Percentiles rank a stretch among this genome's conserved stretches.
phyloP scores from a whole-genome alignment of 441 rosid species.

The Eutrema salsugineum region DNA sequence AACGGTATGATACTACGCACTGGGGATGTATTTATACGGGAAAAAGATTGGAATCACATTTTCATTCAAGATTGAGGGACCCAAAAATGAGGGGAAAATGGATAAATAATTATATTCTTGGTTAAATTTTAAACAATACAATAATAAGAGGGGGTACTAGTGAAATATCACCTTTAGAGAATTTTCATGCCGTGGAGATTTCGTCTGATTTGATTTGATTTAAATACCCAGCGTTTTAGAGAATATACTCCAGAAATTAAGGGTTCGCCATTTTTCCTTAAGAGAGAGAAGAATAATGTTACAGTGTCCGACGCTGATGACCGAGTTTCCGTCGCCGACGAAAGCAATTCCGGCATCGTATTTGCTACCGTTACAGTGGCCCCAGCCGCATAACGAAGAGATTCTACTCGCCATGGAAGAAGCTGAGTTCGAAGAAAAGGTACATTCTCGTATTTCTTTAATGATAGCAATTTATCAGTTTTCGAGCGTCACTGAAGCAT shows the following conservation, averaged over 20 bases:
- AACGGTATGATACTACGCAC: too few relatives aligned
- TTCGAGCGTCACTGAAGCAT: not conserved
- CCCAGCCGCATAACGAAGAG: slow-evolving; percentile 58
- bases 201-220: too few relatives aligned
- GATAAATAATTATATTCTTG: too few relatives aligned
- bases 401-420: slow-evolving; percentile 77
- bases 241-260: too few relatives aligned
- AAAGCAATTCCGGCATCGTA: slow-evolving; percentile 48
- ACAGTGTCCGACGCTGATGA: slow-evolving; percentile 73
- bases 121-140: not conserved
- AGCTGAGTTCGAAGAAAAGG: slow-evolving; percentile 65
- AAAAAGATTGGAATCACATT: too few relatives aligned
- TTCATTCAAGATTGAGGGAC: too few relatives aligned
- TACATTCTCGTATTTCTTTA: not conserved
- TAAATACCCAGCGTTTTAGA: too few relatives aligned
- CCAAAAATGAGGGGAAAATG: too few relatives aligned
- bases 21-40: too few relatives aligned
- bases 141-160: not conserved
- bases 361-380: slow-evolving; percentile 58
- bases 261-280: too few relatives aligned
- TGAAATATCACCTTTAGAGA: not conserved
- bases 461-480: not conserved
- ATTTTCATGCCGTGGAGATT: too few relatives aligned
- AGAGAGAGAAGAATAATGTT: slow-evolving; percentile 37
- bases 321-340: slow-evolving; percentile 55